A percentile compares a stretch with the other conserved stretches of the same genome.
Conservation (phyloP, 345 rosid species). For the Salix udensis region DNA sequence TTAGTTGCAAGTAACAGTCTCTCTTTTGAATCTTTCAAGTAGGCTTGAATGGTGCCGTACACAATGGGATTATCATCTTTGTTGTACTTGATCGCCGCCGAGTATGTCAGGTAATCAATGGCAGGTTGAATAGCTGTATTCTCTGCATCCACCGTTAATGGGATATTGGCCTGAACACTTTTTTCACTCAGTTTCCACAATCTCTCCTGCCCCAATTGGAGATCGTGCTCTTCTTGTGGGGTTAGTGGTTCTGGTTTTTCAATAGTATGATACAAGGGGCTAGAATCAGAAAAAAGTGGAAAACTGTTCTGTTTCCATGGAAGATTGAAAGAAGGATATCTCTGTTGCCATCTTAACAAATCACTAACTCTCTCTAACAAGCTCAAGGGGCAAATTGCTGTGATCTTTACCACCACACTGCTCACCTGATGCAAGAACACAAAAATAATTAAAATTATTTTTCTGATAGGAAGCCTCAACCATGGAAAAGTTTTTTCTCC, state of each 20-base stretch:
- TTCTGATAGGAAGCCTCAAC: background rate
- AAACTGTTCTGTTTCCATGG: conserved; percentile 68
- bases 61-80: conserved; percentile 45
- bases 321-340: conserved; percentile 47
- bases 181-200: conserved; percentile 50
- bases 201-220: conserved; percentile 47
- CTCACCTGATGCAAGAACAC: conserved; percentile 50
- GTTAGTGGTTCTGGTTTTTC: conserved; percentile 57
- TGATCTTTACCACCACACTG: conserved; percentile 60
- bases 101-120: conserved; percentile 74
- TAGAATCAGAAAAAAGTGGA: conserved; percentile 64
- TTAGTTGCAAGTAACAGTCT: conserved; percentile 46
- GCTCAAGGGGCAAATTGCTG: conserved; percentile 71
- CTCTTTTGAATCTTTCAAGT: conserved; percentile 73
- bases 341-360: conserved; percentile 76
- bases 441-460: background rate
- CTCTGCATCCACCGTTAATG: conserved; percentile 70
- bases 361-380: conserved; percentile 67
- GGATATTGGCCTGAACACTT: conserved; percentile 52
- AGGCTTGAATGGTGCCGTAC: conserved; percentile 72
- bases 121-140: conserved; percentile 74
- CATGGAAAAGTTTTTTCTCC: background rate
- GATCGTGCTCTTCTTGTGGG: conserved; percentile 54
- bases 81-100: conserved; percentile 51
- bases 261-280: conserved; percentile 71